A percentile compares a stretch with the other conserved stretches of the same genome.
Evolutionary conservation across 2,329 filamentous ascomycete species (phyloP).

Genomic region (Leptodontidium sp.): DNA sequence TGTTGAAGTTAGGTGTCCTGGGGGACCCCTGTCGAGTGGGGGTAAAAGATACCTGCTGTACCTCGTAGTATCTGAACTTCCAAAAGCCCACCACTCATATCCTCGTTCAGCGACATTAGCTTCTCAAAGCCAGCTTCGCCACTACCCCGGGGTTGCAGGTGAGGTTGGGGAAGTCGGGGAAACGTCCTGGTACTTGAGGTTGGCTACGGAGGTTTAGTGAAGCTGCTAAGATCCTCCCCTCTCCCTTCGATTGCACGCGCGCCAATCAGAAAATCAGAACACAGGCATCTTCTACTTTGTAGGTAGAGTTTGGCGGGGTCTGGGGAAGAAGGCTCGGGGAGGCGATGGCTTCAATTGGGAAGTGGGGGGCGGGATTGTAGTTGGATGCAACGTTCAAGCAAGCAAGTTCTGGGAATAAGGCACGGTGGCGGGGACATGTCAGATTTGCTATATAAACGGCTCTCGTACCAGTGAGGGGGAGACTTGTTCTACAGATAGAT

Average conservation of each 20-base stretch:
- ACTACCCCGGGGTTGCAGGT: neutral
- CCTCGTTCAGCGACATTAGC: neutral
- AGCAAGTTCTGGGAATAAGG: conserved; percentile 14
- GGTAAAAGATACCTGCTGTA: too few species aligned
- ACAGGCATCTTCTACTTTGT: neutral
- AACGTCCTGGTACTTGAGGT: neutral
- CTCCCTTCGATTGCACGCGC: neutral
- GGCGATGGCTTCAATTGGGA: neutral
- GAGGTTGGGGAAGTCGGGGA: conserved; percentile 12
- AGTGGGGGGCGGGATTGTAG: neutral
- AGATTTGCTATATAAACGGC: neutral
- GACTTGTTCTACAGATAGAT: neutral
- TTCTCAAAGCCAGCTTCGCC: neutral
- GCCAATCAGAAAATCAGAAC: neutral
- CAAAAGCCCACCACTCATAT: conserved; percentile 7
- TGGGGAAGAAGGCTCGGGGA: neutral
- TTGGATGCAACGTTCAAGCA: neutral
- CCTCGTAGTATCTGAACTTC: neutral
- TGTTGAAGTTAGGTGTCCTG: too few species aligned
- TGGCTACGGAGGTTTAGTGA: neutral
- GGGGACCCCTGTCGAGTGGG: too few species aligned
- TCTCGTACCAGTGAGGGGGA: neutral
- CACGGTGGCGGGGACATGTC: conserved; percentile 9
- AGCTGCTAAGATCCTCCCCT: neutral
- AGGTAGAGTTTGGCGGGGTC: conserved; percentile 1